These are phyloP conservation scores for Trypanosoma avium DNA, from an alignment of 208 protist genomes.

Conservation along the genomic window DNA sequence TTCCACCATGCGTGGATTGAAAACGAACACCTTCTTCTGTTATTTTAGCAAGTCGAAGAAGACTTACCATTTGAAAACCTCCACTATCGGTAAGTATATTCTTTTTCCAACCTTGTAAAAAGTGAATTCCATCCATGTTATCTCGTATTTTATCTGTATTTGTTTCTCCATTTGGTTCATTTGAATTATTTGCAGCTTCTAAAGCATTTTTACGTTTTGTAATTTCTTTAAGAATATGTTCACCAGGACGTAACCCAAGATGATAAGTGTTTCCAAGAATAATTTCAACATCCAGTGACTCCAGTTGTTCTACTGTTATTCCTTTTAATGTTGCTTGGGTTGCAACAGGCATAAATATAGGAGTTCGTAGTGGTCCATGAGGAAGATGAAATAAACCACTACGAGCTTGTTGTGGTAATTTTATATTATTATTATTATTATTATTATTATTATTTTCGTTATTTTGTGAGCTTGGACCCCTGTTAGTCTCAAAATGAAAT, in stretches of 20 bases:
- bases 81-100: conserved; percentile 98
- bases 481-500: conserved; percentile 74
- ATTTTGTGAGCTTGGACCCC: conserved; percentile 30
- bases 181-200: conserved; percentile 1
- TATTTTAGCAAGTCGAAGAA: conserved; percentile 95
- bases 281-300: conserved; percentile 94
- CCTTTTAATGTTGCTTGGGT: conserved; percentile 98
- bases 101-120: conserved; percentile 95
- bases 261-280: conserved; percentile 99
- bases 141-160: conserved; percentile 47
- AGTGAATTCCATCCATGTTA: conserved; percentile 96
- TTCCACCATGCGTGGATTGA: conserved; percentile 96
- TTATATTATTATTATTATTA: neutral
- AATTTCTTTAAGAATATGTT: conserved; percentile 76
- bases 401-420: conserved; percentile 45
- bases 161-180: neutral
- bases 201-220: conserved; percentile 65
- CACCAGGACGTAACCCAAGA: conserved; percentile 93
- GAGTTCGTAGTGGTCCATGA: conserved; percentile 88
- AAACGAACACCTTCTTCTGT: conserved; percentile 99
- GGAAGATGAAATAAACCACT: conserved; percentile 89
- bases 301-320: conserved; percentile 92
- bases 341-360: conserved; percentile 98
- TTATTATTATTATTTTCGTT: neutral
- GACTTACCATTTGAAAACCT: conserved; percentile 99